phyloP scores from a whole-genome alignment of 2,329 filamentous ascomycete species.

The Paradendryphiella salina region DNA sequence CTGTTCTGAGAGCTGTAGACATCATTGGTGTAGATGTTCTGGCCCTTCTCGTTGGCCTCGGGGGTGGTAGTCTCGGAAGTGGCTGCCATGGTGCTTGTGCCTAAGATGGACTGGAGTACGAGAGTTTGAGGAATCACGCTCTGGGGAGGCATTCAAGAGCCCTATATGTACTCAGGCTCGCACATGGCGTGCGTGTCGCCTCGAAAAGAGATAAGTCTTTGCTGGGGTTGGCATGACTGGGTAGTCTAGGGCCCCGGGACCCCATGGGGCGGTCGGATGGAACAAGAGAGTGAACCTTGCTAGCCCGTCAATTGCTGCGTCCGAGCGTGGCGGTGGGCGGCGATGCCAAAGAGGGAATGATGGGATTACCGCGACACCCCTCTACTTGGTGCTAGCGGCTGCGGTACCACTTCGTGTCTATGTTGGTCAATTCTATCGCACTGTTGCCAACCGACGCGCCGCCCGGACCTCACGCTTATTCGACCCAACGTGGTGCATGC shows the following conservation, averaged over 20 bases:
- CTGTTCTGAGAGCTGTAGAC: constrained; percentile 33
- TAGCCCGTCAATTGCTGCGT: constrained; percentile 29
- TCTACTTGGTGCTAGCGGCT: constrained; percentile 21
- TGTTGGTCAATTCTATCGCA: constrained; percentile 23
- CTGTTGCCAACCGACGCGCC: background rate
- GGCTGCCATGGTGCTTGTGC: constrained; percentile 34
- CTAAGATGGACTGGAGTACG: constrained; percentile 19
- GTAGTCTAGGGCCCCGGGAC: constrained; percentile 28
- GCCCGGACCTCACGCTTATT: background rate
- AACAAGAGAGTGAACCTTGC: constrained; percentile 33
- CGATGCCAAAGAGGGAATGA: constrained; percentile 3
- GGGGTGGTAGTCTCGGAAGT: constrained; percentile 32
- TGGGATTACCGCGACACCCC: constrained; percentile 8
- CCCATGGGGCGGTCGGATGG: constrained; percentile 46
- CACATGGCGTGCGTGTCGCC: constrained; percentile 11
- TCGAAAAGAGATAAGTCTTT: constrained; percentile 13
- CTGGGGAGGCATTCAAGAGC: constrained; percentile 25
- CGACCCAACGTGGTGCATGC: constrained; percentile 2
- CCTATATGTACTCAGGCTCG: constrained; percentile 37
- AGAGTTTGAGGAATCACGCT: constrained; percentile 22
- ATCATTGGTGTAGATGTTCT: constrained; percentile 31
- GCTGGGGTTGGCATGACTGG: constrained; percentile 21
- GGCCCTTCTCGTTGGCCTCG: constrained; percentile 30
- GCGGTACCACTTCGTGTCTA: constrained; percentile 29
- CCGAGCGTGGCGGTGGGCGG: constrained; percentile 34